Percentiles rank a stretch among this genome's conserved stretches.
phyloP scores from a whole-genome alignment of 164 flowering plant species.

The Stephania cephalantha region DNA sequence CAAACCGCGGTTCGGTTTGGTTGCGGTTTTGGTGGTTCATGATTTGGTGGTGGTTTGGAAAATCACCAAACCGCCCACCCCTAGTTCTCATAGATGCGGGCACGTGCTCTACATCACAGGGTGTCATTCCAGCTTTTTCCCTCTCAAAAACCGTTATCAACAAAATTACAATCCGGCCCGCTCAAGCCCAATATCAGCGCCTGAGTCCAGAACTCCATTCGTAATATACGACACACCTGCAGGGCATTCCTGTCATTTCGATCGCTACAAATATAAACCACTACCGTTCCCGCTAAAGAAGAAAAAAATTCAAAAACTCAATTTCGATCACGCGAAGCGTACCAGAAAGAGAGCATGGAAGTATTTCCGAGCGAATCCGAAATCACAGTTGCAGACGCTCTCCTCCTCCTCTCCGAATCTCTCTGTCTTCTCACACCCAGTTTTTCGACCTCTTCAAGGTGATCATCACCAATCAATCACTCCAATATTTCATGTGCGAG shows the following conservation, averaged over 20 bases:
- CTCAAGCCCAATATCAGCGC: no score
- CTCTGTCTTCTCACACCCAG: slow-evolving; percentile 2
- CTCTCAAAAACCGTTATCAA: no score
- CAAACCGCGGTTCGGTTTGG: no score
- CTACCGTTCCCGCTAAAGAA: not conserved
- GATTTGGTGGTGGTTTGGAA: no score
- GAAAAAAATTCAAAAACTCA: not conserved
- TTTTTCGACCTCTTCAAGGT: not conserved
- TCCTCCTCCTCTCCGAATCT: slow-evolving; percentile 26
- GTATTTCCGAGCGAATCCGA: slow-evolving; percentile 23
- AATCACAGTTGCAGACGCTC: slow-evolving; percentile 20
- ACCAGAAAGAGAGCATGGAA: not conserved
- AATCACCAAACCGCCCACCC: no score
- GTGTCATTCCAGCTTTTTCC: no score
- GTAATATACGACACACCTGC: not conserved
- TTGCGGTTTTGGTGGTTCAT: no score
- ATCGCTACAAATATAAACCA: not conserved
- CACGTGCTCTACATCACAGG: no score
- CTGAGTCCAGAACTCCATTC: not conserved
- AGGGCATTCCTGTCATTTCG: not conserved
- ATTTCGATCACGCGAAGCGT: not conserved
- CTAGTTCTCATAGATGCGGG: no score
- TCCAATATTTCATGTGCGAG: no score
- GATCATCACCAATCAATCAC: not conserved
- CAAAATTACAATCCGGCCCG: no score